Percentiles rank a stretch among this genome's conserved stretches.
These are phyloP conservation scores for Cyberlindnera euphorbiae DNA, from an alignment of 805 yeast species.

Conservation along the genomic window DNA sequence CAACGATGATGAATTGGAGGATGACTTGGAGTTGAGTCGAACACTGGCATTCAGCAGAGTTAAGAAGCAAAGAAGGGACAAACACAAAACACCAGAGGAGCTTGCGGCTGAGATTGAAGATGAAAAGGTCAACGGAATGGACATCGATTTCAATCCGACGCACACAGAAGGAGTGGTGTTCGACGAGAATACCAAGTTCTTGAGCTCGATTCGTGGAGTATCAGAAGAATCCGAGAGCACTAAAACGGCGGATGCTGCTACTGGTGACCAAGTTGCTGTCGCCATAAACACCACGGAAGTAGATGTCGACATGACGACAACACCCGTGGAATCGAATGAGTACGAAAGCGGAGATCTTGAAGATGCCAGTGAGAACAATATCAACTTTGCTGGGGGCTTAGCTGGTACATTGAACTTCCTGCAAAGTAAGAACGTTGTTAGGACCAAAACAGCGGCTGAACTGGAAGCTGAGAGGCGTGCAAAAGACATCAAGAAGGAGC, in stretches of 20 bases:
- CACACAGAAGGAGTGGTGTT: conserved; percentile 20
- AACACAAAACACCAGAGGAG: conserved; percentile 16
- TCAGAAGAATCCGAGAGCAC: too few species aligned
- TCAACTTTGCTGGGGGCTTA: conserved; percentile 21
- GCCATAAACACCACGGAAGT: too few species aligned
- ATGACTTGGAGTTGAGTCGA: conserved; percentile 22
- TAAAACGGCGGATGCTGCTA: too few species aligned
- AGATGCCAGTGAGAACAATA: conserved; percentile 1
- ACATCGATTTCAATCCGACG: conserved; percentile 8
- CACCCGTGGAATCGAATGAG: background rate
- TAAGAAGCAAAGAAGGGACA: conserved; percentile 15
- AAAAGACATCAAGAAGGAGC: conserved; percentile 12
- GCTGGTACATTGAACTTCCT: conserved; percentile 22
- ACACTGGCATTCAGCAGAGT: conserved; percentile 24
- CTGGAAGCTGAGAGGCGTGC: conserved; percentile 8
- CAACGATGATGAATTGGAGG: conserved; percentile 18
- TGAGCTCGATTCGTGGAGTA: conserved; percentile 22
- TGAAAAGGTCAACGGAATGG: conserved; percentile 14
- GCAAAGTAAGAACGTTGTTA: conserved; percentile 17
- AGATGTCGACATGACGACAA: background rate
- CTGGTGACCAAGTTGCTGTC: too few species aligned
- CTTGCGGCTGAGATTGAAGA: conserved; percentile 21
- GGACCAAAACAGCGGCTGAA: conserved; percentile 9
- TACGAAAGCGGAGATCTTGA: background rate
- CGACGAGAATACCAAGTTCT: conserved; percentile 35